Evolutionary conservation across 1,284 basidiomycete genomes (phyloP), one percentile per base, ranked within the genome.

Genomic region (Kwoniella shivajii): DNA sequence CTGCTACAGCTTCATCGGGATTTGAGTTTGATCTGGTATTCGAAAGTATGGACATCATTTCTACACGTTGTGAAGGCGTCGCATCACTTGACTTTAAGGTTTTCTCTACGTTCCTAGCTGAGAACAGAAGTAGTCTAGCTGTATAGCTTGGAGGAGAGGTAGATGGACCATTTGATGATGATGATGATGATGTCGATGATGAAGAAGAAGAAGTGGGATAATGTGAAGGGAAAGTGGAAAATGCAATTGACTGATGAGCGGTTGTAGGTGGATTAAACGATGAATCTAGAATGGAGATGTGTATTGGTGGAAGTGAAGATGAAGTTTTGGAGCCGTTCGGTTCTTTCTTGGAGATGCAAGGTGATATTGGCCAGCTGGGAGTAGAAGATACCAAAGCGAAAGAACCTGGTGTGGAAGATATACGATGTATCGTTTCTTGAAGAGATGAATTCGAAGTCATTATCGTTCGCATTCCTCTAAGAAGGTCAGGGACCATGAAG

Each of bases 211-310:
- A 59, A 27, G 54, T 66, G 0, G 81, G 80, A 22, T 27, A 41
- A 3, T 75, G 1, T 59, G 69, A 39, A 7, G 74, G 67, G 50
- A 67, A 67, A 18, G 55, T 24, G 9, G 69, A 67, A 5, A 64
- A 83, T 18, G 86, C 86, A 43, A 97, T 85, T 0, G 89, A 87
- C 54, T 88, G 82, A 72, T 99, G 94, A 0, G 95, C 92, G 11
- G 83, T 75, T 0, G 90, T 92, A 0, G 95, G 95, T 1, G 95
- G 94, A 69, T 99, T 97, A 80, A 93, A 98, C 0, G 90, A 94
- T 0, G 92, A 88, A 70, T 98, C 94, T 33, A 98, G 83, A 18
- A 96, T 82, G 2, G 80, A 74, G 34, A 84, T 77, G 46, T 75
- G 72, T 1, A 75, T 46, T 3, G 22, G 4, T 24, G 45, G n/a